Evolutionary conservation across 371 early-diverging fungal species (phyloP).

Genomic region (Saksenaea vasiformis): DNA sequence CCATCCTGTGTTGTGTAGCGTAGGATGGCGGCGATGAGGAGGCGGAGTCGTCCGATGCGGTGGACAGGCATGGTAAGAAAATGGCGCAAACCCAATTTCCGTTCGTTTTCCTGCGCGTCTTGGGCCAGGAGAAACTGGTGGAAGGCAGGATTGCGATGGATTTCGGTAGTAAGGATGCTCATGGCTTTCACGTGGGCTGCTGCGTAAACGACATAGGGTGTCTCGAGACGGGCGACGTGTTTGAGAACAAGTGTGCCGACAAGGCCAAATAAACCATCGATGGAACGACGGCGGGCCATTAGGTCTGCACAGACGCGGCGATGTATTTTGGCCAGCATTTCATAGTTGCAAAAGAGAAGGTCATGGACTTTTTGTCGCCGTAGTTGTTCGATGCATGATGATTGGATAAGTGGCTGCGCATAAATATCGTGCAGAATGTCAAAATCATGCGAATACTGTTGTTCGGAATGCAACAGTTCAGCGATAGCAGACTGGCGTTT

Average conservation of each 20-base stretch:
- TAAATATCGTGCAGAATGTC: slow-evolving; percentile 29
- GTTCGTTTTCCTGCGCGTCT: slow-evolving; percentile 18
- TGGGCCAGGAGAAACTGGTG: slow-evolving; percentile 22
- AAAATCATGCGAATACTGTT: slow-evolving; percentile 32
- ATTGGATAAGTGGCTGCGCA: slow-evolving; percentile 29
- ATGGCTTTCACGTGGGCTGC: slow-evolving; percentile 17
- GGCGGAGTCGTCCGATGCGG: slow-evolving; percentile 35
- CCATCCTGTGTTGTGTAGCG: slow-evolving; percentile 33
- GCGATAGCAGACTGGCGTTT: slow-evolving; percentile 42
- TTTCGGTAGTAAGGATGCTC: slow-evolving; percentile 17
- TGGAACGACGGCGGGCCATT: neutral
- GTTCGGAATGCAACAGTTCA: slow-evolving; percentile 33
- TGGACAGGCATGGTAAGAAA: slow-evolving; percentile 36
- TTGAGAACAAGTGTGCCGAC: slow-evolving; percentile 10
- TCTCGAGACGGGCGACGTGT: slow-evolving; percentile 15
- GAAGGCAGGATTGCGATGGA: slow-evolving; percentile 23
- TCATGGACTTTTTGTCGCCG: slow-evolving; percentile 28
- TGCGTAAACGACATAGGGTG: slow-evolving; percentile 17
- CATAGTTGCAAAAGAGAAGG: slow-evolving; percentile 37
- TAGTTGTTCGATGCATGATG: slow-evolving; percentile 10
- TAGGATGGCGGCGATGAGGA: slow-evolving; percentile 31
- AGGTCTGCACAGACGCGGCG: slow-evolving; percentile 20
- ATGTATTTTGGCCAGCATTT: slow-evolving; percentile 23
- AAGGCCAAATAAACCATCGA: neutral
- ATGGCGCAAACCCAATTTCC: slow-evolving; percentile 35